Base-by-base conservation (phyloP, 2,329 filamentous ascomycete species). In the Fusarium equiseti region DNA sequence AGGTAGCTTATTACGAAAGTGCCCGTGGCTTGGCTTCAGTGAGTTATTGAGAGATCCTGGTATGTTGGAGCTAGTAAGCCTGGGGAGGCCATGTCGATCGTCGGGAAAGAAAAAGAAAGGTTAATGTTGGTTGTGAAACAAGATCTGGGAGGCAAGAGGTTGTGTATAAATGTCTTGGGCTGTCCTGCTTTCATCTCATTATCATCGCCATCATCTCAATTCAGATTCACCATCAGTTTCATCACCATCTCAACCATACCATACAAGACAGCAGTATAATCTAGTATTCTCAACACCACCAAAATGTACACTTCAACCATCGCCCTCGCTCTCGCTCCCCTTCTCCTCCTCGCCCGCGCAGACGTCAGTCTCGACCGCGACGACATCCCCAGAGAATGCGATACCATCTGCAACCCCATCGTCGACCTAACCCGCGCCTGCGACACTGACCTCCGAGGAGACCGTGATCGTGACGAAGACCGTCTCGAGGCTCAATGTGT, bases 401-500 rank as follows among this genome's bases (percentile, higher is more conserved):
- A 72, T 29, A 63, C 73, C 66, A 79, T 82, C 71, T 83, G 82
- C 68, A 59, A 73, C 24, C 80, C 82, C 46, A 73, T 82, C 35
- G 77, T 74, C 12, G 65, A 78, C 26, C 77, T 83, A 31, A 79
- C 77, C 54, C 74, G 74, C 35, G 74, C 72, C 42, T 84, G 82
- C 66, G 78, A 81, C 26, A 77, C 78, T 38, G 75, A 79, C 56
- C 73, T 78, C 40, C 57, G 45, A 27, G 72, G 74, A 44, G 72
- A 77, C 57, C 73, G 50, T 20, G 78, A 80, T 72, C 76, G 74
- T 26, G 70, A 76, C 32, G 80, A 83, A 71, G 73, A 80, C 46
- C 77, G 76, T 20, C 79, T 82, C 54, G 76, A 79, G 75, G 74
- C 72, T 15, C 80, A 83, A 69, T 83, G 82, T 65, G 70, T 83